A percentile compares a stretch with the other conserved stretches of the same genome.
These are phyloP conservation scores for Claviceps monticola DNA, from an alignment of 2,329 filamentous ascomycete species.

Conservation along the genomic window DNA sequence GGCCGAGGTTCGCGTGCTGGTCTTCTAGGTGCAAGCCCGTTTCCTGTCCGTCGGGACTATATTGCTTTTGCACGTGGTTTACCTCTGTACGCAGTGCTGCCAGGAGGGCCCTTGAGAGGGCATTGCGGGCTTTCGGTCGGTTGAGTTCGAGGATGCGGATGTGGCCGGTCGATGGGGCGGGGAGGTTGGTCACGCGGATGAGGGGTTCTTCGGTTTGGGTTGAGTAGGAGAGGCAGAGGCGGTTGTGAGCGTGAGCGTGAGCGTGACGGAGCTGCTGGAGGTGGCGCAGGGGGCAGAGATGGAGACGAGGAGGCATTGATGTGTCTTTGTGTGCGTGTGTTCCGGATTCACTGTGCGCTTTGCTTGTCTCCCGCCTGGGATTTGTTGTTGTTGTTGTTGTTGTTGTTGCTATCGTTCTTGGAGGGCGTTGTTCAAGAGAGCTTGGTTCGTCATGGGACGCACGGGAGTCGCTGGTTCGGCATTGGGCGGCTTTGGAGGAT, in stretches of 20 bases:
- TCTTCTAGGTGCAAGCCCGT: constrained; percentile 13
- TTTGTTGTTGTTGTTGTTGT: no score
- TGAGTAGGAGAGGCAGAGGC: constrained; percentile 24
- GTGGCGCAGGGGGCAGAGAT: constrained; percentile 11
- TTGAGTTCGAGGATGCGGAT: constrained; percentile 85
- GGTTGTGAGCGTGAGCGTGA: constrained; percentile 8
- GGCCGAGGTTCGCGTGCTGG: constrained; percentile 29
- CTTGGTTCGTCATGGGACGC: no score
- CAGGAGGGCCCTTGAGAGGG: constrained; percentile 70
- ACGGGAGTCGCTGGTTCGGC: no score
- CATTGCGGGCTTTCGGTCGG: constrained; percentile 73
- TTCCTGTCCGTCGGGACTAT: constrained; percentile 41
- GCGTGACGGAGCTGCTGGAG: constrained; percentile 15
- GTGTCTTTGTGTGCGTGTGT: not conserved
- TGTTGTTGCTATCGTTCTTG: no score
- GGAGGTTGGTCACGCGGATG: constrained; percentile 59
- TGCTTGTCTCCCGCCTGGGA: no score
- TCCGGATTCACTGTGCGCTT: no score
- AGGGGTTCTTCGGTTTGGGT: constrained; percentile 26
- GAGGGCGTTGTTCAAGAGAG: no score
- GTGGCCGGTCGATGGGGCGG: constrained; percentile 65
- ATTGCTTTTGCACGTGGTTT: constrained; percentile 52
- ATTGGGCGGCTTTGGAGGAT: no score
- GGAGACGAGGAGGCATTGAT: constrained; percentile 20
- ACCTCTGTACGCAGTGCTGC: constrained; percentile 58